Base-by-base conservation (phyloP, 306 rosid species). In the Acacia confusa region DNA sequence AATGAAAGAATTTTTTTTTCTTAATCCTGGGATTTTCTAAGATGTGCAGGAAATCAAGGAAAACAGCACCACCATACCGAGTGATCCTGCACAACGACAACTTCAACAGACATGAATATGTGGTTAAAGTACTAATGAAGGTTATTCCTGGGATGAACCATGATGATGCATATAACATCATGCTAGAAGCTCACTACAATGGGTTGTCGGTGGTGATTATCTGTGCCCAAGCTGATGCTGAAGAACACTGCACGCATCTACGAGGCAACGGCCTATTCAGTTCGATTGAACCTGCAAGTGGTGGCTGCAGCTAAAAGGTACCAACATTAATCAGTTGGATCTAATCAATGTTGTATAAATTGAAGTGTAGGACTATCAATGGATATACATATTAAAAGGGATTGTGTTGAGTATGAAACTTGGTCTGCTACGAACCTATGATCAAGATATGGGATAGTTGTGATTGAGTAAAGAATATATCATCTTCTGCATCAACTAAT, bases 91-190 rank as follows among this genome's bases (percentile, higher is more conserved):
- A 94, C 78, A 94, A 94, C 22, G 98, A 94, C 74, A 77, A 91
- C 90, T 87, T n/a, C 82, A 94, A 94, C 55, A 94, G 90, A 83
- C 89, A 97, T 78, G 97, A 94, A 78, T 94, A 92, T n/a, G 98
- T 94, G 11, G 98, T 94, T 38, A 97, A 94, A 87, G 98, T 94
- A 55, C 86, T 94, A 80, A 92, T 94, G 98, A 94, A 94, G 79
- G 97, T 94, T 22, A 94, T 92, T 81, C 98, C 97, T 0, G 97
- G 97, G 82, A 94, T 94, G 98, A 94, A 94, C 9, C 80, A 89
- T 32, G 98, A 92, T 84, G 90, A 79, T 85, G 98, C 98, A 28
- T 96, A 92, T 79, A 92, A 94, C 34, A 88, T 94, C 77, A 94
- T 94, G 97, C 97, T 91, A 89, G 97, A 94, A 87, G 97, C 98